Evolutionary conservation across 2,329 filamentous ascomycete genomes (phyloP).

Genomic region (Fusarium siculi): DNA sequence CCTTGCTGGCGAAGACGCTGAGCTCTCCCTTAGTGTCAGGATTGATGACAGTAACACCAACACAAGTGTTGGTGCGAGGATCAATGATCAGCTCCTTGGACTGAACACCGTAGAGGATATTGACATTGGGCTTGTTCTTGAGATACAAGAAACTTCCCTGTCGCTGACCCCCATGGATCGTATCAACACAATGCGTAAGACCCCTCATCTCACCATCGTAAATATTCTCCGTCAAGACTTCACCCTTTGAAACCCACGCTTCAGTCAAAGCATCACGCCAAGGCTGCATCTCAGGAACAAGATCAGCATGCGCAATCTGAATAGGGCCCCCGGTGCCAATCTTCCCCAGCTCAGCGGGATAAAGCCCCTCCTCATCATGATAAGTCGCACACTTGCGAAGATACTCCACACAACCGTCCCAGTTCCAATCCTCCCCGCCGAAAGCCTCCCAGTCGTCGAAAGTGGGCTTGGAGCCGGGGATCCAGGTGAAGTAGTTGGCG

Average conservation of each 20-base stretch:
- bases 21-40: not conserved
- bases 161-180: conserved; percentile 67
- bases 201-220: conserved; percentile 66
- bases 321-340: conserved; percentile 64
- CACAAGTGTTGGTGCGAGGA: conserved; percentile 44
- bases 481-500: conserved; percentile 73
- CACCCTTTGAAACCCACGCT: conserved; percentile 65
- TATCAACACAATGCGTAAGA: conserved; percentile 63
- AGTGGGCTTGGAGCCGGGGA: conserved; percentile 66
- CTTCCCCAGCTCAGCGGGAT: conserved; percentile 57
- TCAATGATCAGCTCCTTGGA: conserved; percentile 67
- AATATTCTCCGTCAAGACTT: conserved; percentile 63
- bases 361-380: conserved; percentile 63
- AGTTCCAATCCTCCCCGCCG: conserved; percentile 75
- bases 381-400: conserved; percentile 65
- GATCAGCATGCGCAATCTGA: conserved; percentile 63
- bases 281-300: conserved; percentile 61
- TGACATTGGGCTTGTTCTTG: conserved; percentile 64
- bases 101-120: conserved; percentile 57
- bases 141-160: conserved; percentile 63
- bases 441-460: conserved; percentile 78
- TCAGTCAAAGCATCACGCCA: conserved; percentile 62
- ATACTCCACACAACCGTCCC: conserved; percentile 58
- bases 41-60: conserved; percentile 60
- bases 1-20: conserved; percentile 53